Conservation (phyloP, 73 alveolate species). For the Diophrys appendiculata region DNA sequence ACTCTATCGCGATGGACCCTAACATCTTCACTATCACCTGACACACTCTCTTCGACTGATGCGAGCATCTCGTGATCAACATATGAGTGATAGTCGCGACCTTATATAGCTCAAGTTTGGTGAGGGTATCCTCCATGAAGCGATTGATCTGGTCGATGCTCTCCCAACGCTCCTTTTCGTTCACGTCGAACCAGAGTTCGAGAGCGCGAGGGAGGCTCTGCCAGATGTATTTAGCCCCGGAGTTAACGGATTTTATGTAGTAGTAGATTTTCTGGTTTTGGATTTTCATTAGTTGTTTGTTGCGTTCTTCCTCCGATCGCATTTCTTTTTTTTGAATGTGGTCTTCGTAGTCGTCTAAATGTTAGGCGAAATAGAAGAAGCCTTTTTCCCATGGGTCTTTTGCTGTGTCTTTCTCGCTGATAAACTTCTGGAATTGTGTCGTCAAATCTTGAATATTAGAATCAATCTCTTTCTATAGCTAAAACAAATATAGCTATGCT, state of each 20-base stretch:
- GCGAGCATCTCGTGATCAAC: conserved; percentile 46
- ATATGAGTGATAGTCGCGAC: conserved; percentile 52
- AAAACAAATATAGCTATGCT: background rate
- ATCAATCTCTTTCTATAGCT: background rate
- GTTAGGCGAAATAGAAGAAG: background rate
- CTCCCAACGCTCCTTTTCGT: conserved; percentile 9
- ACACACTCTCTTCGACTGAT: conserved; percentile 10
- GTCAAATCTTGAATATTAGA: background rate
- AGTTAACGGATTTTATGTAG: conserved; percentile 28
- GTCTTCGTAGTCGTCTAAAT: background rate
- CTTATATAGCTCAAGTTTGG: conserved; percentile 45
- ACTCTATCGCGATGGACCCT: conserved; percentile 38
- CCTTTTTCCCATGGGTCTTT: background rate
- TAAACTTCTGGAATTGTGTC: background rate
- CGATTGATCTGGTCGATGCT: conserved; percentile 15
- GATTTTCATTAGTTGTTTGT: background rate
- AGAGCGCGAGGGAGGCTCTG: conserved; percentile 63
- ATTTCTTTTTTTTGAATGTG: background rate
- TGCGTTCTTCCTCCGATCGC: background rate
- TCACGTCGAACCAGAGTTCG: conserved; percentile 60
- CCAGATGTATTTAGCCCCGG: conserved; percentile 60
- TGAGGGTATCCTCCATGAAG: conserved; percentile 34
- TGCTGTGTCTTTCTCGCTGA: background rate
- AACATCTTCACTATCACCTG: conserved; percentile 38
- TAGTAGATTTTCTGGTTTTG: conserved; percentile 23